Conservation (phyloP, 257 asterid genomes). For the Capsicum baccatum region DNA sequence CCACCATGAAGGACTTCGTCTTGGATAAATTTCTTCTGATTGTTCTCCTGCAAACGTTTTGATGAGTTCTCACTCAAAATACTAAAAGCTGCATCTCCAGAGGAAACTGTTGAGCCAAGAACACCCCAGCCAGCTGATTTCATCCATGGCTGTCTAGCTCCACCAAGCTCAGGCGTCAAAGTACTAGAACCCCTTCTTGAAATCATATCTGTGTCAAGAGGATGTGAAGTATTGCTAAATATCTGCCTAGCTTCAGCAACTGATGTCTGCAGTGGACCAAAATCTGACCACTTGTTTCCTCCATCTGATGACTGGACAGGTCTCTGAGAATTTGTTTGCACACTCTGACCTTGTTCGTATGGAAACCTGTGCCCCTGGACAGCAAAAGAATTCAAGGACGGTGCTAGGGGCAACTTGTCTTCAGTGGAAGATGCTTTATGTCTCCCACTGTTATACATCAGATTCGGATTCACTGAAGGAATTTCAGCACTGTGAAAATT, state of each 20-base stretch:
- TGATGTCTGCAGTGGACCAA: conserved; percentile 42
- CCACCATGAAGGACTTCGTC: conserved; percentile 49
- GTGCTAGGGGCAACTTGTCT: conserved; percentile 36
- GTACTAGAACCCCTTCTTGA: conserved; percentile 38
- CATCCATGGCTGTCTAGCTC: conserved; percentile 40
- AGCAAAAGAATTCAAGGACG: conserved; percentile 50
- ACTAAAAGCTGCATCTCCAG: conserved; percentile 46
- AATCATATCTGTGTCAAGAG: conserved; percentile 48
- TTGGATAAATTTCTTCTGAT: conserved; percentile 48
- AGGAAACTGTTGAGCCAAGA: conserved; percentile 47
- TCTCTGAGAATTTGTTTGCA: conserved; percentile 49
- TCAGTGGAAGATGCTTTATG: conserved; percentile 29
- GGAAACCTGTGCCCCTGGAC: conserved; percentile 48
- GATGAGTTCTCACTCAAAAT: conserved; percentile 47
- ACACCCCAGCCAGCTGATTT: conserved; percentile 62
- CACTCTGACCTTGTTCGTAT: conserved; percentile 40
- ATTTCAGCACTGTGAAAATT: conserved; percentile 45
- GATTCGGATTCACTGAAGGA: conserved; percentile 30
- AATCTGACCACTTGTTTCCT: conserved; percentile 52
- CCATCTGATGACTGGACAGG: conserved; percentile 45
- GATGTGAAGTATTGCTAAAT: conserved; percentile 50
- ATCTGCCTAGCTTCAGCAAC: conserved; percentile 48
- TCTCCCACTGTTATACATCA: conserved; percentile 23
- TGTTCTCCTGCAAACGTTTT: conserved; percentile 45
- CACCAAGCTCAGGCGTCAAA: conserved; percentile 50